phyloP scores from a whole-genome alignment of 2,329 filamentous ascomycete species.

The Alternaria postmessia region DNA sequence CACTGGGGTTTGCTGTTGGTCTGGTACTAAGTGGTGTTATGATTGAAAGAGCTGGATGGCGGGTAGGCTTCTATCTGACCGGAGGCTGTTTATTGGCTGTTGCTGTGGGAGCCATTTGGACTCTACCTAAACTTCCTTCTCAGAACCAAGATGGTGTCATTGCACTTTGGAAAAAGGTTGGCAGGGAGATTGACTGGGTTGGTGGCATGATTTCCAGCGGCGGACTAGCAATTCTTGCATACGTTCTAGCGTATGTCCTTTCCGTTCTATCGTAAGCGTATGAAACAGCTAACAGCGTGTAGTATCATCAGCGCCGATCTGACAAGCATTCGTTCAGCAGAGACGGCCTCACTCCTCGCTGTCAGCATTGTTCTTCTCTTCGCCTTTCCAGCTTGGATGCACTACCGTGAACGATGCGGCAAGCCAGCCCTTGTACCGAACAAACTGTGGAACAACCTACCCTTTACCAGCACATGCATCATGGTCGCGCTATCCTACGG shows the following conservation, averaged over 20 bases:
- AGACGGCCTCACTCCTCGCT: slow-evolving; percentile 32
- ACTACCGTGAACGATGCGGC: slow-evolving; percentile 31
- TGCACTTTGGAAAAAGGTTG: slow-evolving; percentile 21
- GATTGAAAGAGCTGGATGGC: slow-evolving; percentile 59
- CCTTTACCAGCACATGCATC: too few species aligned
- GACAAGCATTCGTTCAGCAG: slow-evolving; percentile 28
- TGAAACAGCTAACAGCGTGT: slow-evolving; percentile 10
- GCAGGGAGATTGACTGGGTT: slow-evolving; percentile 41
- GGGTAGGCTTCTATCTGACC: slow-evolving; percentile 56
- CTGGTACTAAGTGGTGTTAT: slow-evolving; percentile 61
- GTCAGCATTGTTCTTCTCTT: slow-evolving; percentile 35
- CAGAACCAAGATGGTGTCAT: neutral
- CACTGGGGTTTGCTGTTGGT: slow-evolving; percentile 61
- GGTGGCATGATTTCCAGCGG: slow-evolving; percentile 36
- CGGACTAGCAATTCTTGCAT: slow-evolving; percentile 32
- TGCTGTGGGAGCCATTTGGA: slow-evolving; percentile 38
- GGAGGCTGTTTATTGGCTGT: slow-evolving; percentile 45
- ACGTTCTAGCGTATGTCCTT: slow-evolving; percentile 36
- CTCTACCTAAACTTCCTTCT: slow-evolving; percentile 30
- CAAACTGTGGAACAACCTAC: too few species aligned
- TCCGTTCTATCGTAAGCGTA: neutral
- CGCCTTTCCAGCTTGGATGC: slow-evolving; percentile 44
- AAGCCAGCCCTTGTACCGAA: slow-evolving; percentile 40
- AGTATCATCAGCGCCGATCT: slow-evolving; percentile 39
- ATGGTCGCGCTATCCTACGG: too few species aligned